Percentiles rank a stretch among this genome's conserved stretches.
Evolutionary conservation across 495 filamentous ascomycete genomes (phyloP).

Genomic region (Penicillium samsonianum): DNA sequence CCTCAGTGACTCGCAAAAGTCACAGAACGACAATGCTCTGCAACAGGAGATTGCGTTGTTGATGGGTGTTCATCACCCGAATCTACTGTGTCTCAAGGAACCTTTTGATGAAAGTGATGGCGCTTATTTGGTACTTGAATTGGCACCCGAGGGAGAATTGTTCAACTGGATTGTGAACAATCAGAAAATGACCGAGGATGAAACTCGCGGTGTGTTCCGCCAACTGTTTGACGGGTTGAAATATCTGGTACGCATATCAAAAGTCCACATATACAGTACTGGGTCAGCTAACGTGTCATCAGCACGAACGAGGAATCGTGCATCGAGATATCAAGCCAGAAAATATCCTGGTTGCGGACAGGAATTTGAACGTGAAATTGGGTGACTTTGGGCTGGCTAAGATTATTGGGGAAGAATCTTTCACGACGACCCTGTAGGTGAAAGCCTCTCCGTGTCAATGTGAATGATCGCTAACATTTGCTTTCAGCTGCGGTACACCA

Average conservation of each 20-base stretch:
- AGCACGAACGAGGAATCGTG: slow-evolving; percentile 98
- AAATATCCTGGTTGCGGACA: slow-evolving; percentile 89
- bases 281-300: slow-evolving; percentile 35
- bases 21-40: slow-evolving; percentile 72
- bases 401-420: slow-evolving; percentile 97
- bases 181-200: slow-evolving; percentile 78
- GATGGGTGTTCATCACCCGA: slow-evolving; percentile 96
- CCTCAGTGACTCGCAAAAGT: slow-evolving; percentile 72
- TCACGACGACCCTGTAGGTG: slow-evolving; percentile 86
- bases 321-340: slow-evolving; percentile 99
- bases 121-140: slow-evolving; percentile 89
- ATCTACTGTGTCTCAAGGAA: slow-evolving; percentile 90
- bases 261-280: background rate
- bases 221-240: slow-evolving; percentile 94
- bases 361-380: slow-evolving; percentile 82
- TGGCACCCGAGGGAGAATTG: slow-evolving; percentile 88
- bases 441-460: background rate
- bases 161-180: slow-evolving; percentile 94
- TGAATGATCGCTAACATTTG: slow-evolving; percentile 14
- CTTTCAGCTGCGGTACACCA: slow-evolving; percentile 79
- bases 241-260: slow-evolving; percentile 71
- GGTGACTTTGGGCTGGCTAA: slow-evolving; percentile 98
- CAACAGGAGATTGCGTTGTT: slow-evolving; percentile 96
- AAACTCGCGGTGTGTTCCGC: slow-evolving; percentile 81
- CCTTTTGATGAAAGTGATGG: slow-evolving; percentile 90